Conservation (phyloP, 2,329 filamentous ascomycete species). For the Aspergillus japonicus region DNA sequence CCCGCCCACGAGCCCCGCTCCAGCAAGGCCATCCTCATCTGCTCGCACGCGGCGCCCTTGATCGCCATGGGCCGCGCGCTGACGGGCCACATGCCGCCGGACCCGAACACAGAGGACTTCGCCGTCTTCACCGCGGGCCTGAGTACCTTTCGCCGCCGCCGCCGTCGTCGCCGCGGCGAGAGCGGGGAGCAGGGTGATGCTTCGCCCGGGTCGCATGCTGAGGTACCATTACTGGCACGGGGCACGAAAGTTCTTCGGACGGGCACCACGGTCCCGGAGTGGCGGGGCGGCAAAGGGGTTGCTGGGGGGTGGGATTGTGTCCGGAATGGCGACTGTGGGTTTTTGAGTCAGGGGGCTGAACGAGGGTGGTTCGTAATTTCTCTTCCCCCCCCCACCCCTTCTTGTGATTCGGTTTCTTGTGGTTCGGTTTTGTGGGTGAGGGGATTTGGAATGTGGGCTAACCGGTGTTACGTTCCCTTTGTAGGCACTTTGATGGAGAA, state of each 20-base stretch:
- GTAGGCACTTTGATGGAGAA: slow-evolving; percentile 48
- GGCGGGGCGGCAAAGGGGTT: slow-evolving; percentile 62
- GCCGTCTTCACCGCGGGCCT: slow-evolving; percentile 79
- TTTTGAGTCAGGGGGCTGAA: slow-evolving; percentile 76
- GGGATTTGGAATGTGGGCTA: not conserved
- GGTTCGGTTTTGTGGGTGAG: not conserved
- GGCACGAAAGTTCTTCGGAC: slow-evolving; percentile 27
- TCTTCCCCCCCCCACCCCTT: slow-evolving; percentile 22
- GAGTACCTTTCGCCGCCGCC: slow-evolving; percentile 62
- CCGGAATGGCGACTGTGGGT: slow-evolving; percentile 80
- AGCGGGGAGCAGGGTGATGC: slow-evolving; percentile 17
- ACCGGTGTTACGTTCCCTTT: not conserved
- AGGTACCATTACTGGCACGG: not conserved
- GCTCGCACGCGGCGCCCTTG: slow-evolving; percentile 84
- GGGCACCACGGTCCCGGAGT: slow-evolving; percentile 39
- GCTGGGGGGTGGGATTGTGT: slow-evolving; percentile 77
- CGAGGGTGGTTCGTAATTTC: slow-evolving; percentile 71
- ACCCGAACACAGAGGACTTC: slow-evolving; percentile 75
- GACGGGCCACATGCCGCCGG: slow-evolving; percentile 73
- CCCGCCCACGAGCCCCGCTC: slow-evolving; percentile 52
- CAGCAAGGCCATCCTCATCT: slow-evolving; percentile 67
- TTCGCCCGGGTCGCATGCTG: not conserved
- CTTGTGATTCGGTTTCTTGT: slow-evolving; percentile 21
- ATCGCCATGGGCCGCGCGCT: slow-evolving; percentile 82
- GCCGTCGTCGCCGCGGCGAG: slow-evolving; percentile 32